Evolutionary conservation across 768 basidiomycete species (phyloP), one percentile per base, ranked within the genome.

Genomic region (Collybia nuda): DNA sequence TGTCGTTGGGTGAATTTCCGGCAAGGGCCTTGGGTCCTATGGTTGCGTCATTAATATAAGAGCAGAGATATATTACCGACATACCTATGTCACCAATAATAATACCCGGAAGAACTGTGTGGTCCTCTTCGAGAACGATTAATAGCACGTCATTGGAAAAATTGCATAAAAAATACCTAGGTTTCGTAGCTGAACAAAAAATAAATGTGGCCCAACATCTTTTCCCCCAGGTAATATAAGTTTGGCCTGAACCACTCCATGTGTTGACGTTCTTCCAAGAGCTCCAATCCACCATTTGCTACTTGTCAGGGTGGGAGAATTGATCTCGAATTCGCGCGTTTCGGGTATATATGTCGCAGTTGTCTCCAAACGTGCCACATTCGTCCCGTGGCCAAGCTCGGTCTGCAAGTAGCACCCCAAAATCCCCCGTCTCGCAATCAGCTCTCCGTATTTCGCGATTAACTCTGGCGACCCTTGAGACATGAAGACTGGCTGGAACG

Each of bases 201-300:
- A 91, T 38, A 90, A 68, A 66, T 90, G 87, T 2, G 88, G 87
- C 0, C 89, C 89, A 45, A 80, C 64, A 56, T 84, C 79, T 59
- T 76, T 73, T 15, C 79, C 83, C 1, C 66, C 73, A 0, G 84
- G 82, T 0, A 90, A 69, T 32, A 87, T 80, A 8, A 92, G 70
- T 62, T 85, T 84, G 3, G 90, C 88, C 63, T 90, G 88, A 0
- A 90, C 79, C 12, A 88, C 77, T 4, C 86, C 86, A 61, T 90
- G 87, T 0, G 87, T 89, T 0, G 88, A 80, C 0, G 83, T 85
- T 67, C 82, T 84, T 0, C 82, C 88, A 12, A 88, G 68, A 5
- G 74, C 84, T 6, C 89, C 88, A 47, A 88, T 79, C 90, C 89
- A 92, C 88, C 88, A 92, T 62, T 92, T 92, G 54, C 73, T 80